Evolutionary conservation across 805 yeast species (phyloP), one percentile per base, ranked within the genome.

Genomic region (Yarrowia divulgata): DNA sequence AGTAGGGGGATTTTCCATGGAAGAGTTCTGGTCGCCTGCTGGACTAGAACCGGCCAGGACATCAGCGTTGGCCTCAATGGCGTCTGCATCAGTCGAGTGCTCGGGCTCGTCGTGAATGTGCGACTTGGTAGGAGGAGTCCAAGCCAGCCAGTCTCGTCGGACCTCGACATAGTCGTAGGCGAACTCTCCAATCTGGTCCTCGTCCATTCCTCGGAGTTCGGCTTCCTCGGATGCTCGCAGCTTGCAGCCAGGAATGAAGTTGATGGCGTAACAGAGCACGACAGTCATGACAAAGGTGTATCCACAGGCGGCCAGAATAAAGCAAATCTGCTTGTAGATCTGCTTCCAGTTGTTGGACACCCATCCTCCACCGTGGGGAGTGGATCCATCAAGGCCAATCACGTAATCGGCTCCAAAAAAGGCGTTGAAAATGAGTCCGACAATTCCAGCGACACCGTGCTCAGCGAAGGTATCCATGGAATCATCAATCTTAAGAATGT

Each of bases 141-240:
- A 81, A 34, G 82, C 80, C 45, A 79, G 75, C 72, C 77, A 94
- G 80, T 93, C 97, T 78, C 98, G 86, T 79, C 98, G 87, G 14
- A 94, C 96, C 82, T 94, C 99, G 70, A 94, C 97, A 77, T 93
- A 94, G 79, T 94, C 98, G 78, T 94, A 94, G n/a, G 98, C 98
- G 80, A 93, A 94, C 80, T 94, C 99, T 66, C 98, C 99, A 73
- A 94, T 91, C 81, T 94, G 97, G 80, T 92, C 97, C 78, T 93
- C 98, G 78, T 94, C 99, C 81, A 93, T 85, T 70, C 99, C 99
- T 40, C 83, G 82, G 72, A 89, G 91, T 79, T 94, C 99, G 29
- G 89, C 97, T 42, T 89, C 88, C 78, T 90, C 96, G 71, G 87
- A 84, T 6, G 92, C 92, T 76, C 98, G 85, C 75, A 95, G 82